Evolutionary conservation across 768 basidiomycete species (phyloP).

Genomic region (Lactifluus echinatus): DNA sequence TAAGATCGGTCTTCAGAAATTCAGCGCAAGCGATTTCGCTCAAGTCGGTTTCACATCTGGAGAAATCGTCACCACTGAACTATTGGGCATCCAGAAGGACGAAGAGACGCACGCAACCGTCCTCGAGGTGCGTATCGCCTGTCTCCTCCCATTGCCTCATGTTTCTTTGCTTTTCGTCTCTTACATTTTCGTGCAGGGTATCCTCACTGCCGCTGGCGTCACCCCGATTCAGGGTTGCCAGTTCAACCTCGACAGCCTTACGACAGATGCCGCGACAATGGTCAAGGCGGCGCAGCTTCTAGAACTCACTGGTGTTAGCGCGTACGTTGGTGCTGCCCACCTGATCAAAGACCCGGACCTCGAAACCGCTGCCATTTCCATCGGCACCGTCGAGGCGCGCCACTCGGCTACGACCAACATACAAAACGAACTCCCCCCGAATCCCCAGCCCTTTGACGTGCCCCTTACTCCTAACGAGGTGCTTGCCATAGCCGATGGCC

Average conservation of each 20-base stretch:
- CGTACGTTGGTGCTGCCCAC: conserved; percentile 67
- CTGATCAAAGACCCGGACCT: conserved; percentile 52
- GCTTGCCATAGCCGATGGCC: conserved; percentile 56
- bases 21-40: conserved; percentile 50
- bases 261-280: conserved; percentile 64
- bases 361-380: conserved; percentile 59
- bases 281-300: conserved; percentile 61
- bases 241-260: conserved; percentile 57
- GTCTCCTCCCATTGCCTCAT: not conserved
- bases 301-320: conserved; percentile 67
- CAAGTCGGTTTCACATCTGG: conserved; percentile 54
- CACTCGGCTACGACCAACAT: conserved; percentile 75
- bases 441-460: conserved; percentile 67
- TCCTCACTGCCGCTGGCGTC: conserved; percentile 46
- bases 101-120: conserved; percentile 50
- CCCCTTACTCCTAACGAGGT: conserved; percentile 61
- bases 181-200: conserved; percentile 27
- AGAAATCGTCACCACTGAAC: conserved; percentile 49
- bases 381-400: conserved; percentile 75
- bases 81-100: conserved; percentile 51
- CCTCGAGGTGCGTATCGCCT: conserved; percentile 37
- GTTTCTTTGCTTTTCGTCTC: not conserved
- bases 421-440: too few species aligned
- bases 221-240: conserved; percentile 47
- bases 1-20: conserved; percentile 59